These are phyloP conservation scores for Clausena lansium DNA, from an alignment of 345 rosid genomes.

Conservation along the genomic window DNA sequence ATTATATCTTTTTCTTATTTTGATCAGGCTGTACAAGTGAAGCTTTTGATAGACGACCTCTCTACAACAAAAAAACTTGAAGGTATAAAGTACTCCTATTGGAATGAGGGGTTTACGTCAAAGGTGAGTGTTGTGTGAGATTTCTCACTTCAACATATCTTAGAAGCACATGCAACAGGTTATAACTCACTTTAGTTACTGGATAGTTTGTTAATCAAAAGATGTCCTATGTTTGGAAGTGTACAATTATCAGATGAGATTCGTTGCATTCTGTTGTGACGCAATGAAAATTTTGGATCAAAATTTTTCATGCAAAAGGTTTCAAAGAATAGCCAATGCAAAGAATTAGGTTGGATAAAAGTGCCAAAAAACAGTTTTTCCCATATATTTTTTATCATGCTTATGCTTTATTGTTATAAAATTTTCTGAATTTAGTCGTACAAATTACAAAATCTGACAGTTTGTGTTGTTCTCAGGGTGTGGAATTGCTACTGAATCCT, in stretches of 20 bases:
- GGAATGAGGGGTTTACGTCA: conserved; percentile 75
- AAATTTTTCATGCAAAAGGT: too few relatives aligned
- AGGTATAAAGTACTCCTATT: conserved; percentile 59
- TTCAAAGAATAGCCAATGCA: not conserved
- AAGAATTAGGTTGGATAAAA: conserved; percentile 1
- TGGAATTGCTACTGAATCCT: conserved; percentile 58
- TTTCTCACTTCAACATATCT: not conserved
- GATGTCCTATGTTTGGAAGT: not conserved
- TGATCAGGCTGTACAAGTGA: conserved; percentile 50
- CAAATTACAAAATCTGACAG: conserved; percentile 1
- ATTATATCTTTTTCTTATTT: conserved; percentile 10
- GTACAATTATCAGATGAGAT: not conserved
- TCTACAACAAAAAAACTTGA: conserved; percentile 53
- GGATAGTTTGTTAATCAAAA: not conserved
- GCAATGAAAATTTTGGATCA: not conserved
- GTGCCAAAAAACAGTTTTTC: not conserved
- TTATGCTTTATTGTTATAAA: not conserved
- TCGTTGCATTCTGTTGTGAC: not conserved
- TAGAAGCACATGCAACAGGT: not conserved
- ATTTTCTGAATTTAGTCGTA: not conserved
- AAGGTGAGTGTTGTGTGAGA: conserved; percentile 39
- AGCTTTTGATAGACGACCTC: conserved; percentile 67
- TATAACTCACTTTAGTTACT: not conserved
- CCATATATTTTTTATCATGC: not conserved
- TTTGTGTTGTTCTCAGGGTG: conserved; percentile 45